A percentile compares a stretch with the other conserved stretches of the same genome.
Evolutionary conservation across 2,329 filamentous ascomycete genomes (phyloP).

Genomic region (Blastomyces emzantsi): DNA sequence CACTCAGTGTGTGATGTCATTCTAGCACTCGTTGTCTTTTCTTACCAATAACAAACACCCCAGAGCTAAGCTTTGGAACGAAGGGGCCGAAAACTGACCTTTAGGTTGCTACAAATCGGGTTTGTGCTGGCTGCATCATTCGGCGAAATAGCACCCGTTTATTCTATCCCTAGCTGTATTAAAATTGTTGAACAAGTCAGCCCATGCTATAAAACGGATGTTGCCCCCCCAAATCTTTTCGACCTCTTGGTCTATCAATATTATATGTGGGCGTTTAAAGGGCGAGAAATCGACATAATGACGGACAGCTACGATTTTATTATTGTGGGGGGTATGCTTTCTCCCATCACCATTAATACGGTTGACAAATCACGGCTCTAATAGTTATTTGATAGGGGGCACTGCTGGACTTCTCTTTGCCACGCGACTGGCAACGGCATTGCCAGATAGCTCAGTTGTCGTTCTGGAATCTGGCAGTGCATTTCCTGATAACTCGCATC

Average conservation of each 20-base stretch:
- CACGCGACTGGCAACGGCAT: neutral
- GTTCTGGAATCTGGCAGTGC: constrained; percentile 7
- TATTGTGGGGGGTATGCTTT: constrained; percentile 7
- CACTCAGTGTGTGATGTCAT: too few relatives aligned
- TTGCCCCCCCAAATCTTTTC: neutral
- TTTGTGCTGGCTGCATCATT: too few relatives aligned
- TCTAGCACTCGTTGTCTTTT: too few relatives aligned
- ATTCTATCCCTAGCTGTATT: neutral
- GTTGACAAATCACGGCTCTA: neutral
- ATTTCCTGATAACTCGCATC: constrained; percentile 5
- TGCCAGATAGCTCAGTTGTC: constrained; percentile 5
- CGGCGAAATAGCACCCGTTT: too few relatives aligned
- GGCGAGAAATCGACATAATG: neutral
- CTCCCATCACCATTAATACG: neutral
- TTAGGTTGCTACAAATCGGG: too few relatives aligned
- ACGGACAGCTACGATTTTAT: constrained; percentile 9
- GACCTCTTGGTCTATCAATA: neutral
- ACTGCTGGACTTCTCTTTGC: constrained; percentile 6
- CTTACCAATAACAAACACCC: too few relatives aligned
- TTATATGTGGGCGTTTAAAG: neutral
- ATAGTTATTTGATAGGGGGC: constrained; percentile 2
- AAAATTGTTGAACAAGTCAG: too few relatives aligned
- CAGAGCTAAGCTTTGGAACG: too few relatives aligned
- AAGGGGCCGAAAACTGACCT: too few relatives aligned
- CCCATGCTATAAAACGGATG: neutral